A percentile compares a stretch with the other conserved stretches of the same genome.
Conservation (phyloP, 1,284 basidiomycete species). For the Microstroma glucosiphilum region DNA sequence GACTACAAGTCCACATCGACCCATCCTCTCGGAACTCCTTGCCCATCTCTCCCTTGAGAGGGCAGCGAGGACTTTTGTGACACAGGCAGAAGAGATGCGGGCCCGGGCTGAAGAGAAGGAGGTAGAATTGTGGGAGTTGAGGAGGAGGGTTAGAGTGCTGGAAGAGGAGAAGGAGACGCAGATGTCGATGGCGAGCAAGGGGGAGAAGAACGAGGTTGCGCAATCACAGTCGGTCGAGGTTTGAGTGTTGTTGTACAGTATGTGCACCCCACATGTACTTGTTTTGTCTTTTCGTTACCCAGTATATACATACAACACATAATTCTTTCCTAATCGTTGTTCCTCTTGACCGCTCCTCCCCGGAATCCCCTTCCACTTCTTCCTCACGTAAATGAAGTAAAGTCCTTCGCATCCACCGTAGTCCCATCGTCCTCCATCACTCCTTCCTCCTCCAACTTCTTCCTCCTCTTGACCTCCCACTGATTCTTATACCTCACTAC, state of each 20-base stretch:
- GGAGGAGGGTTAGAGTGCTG: background rate
- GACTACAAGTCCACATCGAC: too few species aligned
- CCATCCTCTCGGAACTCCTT: too few species aligned
- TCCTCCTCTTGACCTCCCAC: constrained; percentile 14
- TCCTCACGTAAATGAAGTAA: background rate
- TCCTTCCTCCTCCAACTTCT: constrained; percentile 12
- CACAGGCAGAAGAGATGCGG: too few species aligned
- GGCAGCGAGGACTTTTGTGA: too few species aligned
- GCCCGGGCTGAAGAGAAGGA: too few species aligned
- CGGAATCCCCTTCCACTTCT: background rate
- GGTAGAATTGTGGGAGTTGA: too few species aligned
- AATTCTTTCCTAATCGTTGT: background rate
- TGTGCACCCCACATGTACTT: background rate
- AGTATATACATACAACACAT: background rate
- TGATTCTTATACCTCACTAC: background rate
- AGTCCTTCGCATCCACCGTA: background rate
- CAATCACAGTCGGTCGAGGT: constrained; percentile 1
- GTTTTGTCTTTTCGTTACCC: too few species aligned
- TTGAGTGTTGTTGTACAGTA: background rate
- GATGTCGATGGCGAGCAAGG: too few species aligned
- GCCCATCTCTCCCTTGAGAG: too few species aligned
- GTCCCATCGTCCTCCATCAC: constrained; percentile 7
- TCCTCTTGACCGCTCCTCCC: background rate
- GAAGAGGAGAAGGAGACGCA: constrained; percentile 3
- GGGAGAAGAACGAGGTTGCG: background rate